Evolutionary conservation across 2,329 filamentous ascomycete species (phyloP).

Genomic region (Pleomassaria siparia): DNA sequence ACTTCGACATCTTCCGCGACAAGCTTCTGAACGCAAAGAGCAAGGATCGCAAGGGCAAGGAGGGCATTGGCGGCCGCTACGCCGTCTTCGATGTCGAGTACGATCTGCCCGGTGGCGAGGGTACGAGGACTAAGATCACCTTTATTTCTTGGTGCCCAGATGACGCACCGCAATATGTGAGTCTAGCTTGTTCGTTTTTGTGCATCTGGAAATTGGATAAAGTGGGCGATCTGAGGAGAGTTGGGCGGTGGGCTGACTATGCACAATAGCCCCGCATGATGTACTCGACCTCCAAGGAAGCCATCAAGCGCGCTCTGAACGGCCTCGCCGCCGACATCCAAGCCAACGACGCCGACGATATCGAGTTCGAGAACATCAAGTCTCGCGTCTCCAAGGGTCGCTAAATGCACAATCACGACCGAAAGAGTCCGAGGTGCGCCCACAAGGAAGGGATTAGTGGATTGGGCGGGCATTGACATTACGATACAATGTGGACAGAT

Average conservation of each 20-base stretch:
- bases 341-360: conserved; percentile 81
- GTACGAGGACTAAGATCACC: conserved; percentile 61
- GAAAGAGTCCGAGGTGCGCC: neutral
- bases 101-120: conserved; percentile 70
- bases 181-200: conserved; percentile 29
- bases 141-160: conserved; percentile 46
- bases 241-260: conserved; percentile 12
- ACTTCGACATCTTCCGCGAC: conserved; percentile 74
- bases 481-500: neutral
- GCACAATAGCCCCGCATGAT: conserved; percentile 77
- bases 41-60: conserved; percentile 65
- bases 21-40: conserved; percentile 73
- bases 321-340: conserved; percentile 76
- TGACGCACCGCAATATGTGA: conserved; percentile 75
- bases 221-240: neutral
- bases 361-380: conserved; percentile 74
- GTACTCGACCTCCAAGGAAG: conserved; percentile 86
- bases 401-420: conserved; percentile 32
- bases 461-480: neutral
- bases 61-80: conserved; percentile 69
- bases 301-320: conserved; percentile 76
- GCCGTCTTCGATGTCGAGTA: conserved; percentile 86
- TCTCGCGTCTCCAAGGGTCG: conserved; percentile 53
- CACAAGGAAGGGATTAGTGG: neutral
- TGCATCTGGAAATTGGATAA: neutral